phyloP scores from a whole-genome alignment of 2,329 filamentous ascomycete species.

The Fusarium mangiferae region DNA sequence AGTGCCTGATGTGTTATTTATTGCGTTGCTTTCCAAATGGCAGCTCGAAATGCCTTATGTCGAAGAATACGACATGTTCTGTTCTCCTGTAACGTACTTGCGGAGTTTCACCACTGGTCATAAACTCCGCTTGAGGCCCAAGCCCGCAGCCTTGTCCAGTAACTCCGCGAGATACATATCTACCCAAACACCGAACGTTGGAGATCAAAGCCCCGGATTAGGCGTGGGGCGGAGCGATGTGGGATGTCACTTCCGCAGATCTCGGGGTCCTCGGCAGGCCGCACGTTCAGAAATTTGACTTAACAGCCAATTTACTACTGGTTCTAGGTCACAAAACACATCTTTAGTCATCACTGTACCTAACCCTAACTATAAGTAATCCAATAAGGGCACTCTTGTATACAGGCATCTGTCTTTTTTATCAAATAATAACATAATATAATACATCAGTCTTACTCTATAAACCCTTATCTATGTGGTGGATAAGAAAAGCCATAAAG shows the following conservation, averaged over 20 bases:
- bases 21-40: neutral
- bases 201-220: neutral
- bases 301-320: too few relatives aligned
- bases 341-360: neutral
- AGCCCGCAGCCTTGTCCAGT: neutral
- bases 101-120: neutral
- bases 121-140: neutral
- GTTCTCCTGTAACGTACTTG: neutral
- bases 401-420: neutral
- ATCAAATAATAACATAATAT: rapidly evolving
- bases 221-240: neutral
- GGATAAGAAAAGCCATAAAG: rapidly evolving
- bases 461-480: neutral
- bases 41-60: neutral
- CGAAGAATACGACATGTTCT: neutral
- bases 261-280: neutral
- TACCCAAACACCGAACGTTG: neutral
- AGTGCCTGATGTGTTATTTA: neutral
- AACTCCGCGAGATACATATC: neutral
- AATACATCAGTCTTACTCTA: neutral
- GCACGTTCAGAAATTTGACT: too few relatives aligned
- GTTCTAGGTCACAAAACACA: neutral
- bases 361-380: neutral
- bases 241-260: neutral
- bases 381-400: neutral